Evolutionary conservation across 352 stramenopile species (phyloP).

Genomic region (Globisporangium splendens): DNA sequence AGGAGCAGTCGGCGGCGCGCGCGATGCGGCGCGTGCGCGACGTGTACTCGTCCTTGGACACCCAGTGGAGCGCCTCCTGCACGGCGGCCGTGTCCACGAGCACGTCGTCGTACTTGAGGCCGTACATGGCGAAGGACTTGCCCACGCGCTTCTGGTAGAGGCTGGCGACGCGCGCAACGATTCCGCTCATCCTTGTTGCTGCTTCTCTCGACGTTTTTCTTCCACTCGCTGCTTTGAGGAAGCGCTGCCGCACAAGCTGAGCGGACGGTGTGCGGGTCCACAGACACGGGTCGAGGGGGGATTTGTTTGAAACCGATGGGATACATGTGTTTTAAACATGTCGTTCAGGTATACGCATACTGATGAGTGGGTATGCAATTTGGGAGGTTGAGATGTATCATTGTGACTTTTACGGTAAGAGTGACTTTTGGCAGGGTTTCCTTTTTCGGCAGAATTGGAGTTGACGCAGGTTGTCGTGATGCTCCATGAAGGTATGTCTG

Average conservation of each 20-base stretch:
- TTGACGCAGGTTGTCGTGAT: too few species aligned
- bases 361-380: neutral
- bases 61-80: constrained; percentile 78
- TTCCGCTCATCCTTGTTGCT: constrained; percentile 32
- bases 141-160: constrained; percentile 83
- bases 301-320: neutral
- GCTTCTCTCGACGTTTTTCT: constrained; percentile 14
- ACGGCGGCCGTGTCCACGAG: constrained; percentile 80
- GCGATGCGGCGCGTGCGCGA: constrained; percentile 77
- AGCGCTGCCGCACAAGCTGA: neutral
- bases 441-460: too few species aligned
- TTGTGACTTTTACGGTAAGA: neutral
- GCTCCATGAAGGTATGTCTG: too few species aligned
- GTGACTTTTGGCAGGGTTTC: too few species aligned
- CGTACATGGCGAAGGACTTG: constrained; percentile 79
- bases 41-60: constrained; percentile 73
- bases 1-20: constrained; percentile 74
- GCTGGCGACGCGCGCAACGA: constrained; percentile 55
- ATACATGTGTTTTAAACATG: neutral
- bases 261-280: neutral
- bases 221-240: constrained; percentile 8
- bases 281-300: neutral
- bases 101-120: constrained; percentile 85
- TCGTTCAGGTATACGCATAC: neutral
- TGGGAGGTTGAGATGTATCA: neutral